Percentiles rank a stretch among this genome's conserved stretches.
These are phyloP conservation scores for Citrullus mucosospermus DNA, from an alignment of 306 rosid genomes.

Conservation along the genomic window DNA sequence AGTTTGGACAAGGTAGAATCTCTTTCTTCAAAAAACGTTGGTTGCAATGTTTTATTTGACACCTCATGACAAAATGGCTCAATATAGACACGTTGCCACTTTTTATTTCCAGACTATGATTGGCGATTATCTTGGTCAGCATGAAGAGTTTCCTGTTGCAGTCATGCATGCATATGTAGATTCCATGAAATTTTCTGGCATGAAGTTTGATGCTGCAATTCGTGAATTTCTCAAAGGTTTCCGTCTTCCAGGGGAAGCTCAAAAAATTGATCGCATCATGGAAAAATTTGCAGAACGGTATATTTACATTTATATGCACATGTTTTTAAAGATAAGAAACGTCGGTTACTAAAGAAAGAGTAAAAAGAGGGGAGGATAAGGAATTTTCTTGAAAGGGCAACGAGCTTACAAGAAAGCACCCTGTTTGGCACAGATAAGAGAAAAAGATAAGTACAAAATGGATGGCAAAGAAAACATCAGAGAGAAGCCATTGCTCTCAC, in stretches of 20 bases:
- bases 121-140: constrained; percentile 98
- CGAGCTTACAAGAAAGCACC: neutral
- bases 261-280: constrained; percentile 98
- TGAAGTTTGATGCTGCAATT: constrained; percentile 88
- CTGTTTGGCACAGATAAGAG: neutral
- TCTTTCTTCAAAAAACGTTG: constrained; percentile 10
- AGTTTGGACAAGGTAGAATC: constrained; percentile 74
- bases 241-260: constrained; percentile 99
- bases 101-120: constrained; percentile 65
- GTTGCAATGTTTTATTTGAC: constrained; percentile 11
- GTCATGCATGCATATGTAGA: constrained; percentile 98
- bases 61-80: neutral
- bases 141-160: constrained; percentile 94
- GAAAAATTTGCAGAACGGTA: constrained; percentile 99
- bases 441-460: neutral
- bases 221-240: constrained; percentile 98
- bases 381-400: neutral
- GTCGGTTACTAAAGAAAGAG: neutral
- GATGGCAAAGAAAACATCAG: neutral
- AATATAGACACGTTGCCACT: constrained; percentile 4
- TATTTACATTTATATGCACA: neutral
- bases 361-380: neutral
- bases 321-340: neutral
- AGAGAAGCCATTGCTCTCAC: neutral
- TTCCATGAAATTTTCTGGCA: constrained; percentile 77